These are phyloP conservation scores for Candida albicans DNA, from an alignment of 1,139 yeast species.

Conservation along the genomic window DNA sequence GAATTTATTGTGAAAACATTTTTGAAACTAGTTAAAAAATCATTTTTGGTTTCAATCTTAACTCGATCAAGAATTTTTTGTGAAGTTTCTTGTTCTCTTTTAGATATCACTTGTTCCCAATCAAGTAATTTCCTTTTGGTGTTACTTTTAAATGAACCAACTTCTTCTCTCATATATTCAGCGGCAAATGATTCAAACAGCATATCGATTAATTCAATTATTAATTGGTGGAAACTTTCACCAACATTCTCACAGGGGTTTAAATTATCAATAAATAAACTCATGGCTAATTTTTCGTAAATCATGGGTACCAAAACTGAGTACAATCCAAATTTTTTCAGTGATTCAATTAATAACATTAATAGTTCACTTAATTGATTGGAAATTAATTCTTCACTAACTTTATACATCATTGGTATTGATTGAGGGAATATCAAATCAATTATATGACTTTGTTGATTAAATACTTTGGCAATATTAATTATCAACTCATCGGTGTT, in stretches of 20 bases:
- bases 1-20: slow-evolving; percentile 54
- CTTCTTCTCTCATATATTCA: slow-evolving; percentile 52
- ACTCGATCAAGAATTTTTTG: slow-evolving; percentile 42
- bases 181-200: slow-evolving; percentile 47
- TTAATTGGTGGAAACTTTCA: slow-evolving; percentile 28
- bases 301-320: slow-evolving; percentile 32
- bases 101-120: slow-evolving; percentile 38
- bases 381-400: slow-evolving; percentile 45
- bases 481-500: slow-evolving; percentile 25
- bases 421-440: slow-evolving; percentile 42
- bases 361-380: slow-evolving; percentile 42
- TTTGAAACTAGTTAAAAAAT: slow-evolving; percentile 57
- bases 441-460: slow-evolving; percentile 35
- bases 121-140: slow-evolving; percentile 28
- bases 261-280: slow-evolving; percentile 25
- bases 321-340: slow-evolving; percentile 30
- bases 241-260: slow-evolving; percentile 36
- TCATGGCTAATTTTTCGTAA: slow-evolving; percentile 28
- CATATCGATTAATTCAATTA: slow-evolving; percentile 47
- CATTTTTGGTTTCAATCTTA: slow-evolving; percentile 43
- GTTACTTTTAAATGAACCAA: slow-evolving; percentile 28
- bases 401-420: slow-evolving; percentile 50
- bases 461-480: slow-evolving; percentile 34
- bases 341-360: slow-evolving; percentile 27
- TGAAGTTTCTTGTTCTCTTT: slow-evolving; percentile 42